Evolutionary conservation across 805 yeast genomes (phyloP), one percentile per base, ranked within the genome.

Genomic region (Pichia eremophila): DNA sequence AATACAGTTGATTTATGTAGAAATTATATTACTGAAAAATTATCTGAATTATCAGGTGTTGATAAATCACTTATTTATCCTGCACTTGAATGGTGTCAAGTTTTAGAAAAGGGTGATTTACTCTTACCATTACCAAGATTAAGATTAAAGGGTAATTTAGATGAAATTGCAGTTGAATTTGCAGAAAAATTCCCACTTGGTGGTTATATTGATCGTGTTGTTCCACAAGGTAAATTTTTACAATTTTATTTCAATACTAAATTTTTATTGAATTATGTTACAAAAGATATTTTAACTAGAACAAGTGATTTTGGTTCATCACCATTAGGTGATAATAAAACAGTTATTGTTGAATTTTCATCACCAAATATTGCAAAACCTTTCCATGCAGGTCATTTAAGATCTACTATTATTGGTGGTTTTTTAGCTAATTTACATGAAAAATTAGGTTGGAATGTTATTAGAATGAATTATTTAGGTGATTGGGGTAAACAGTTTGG

Each of bases 401-500:
- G 99, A 69, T 85, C 95, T 32, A 93, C 99, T 41, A 93, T 93
- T 62, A 93, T 93, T 64, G 99, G 99, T 58, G 98, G 98, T 15
- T 93, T 89, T 71, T 66, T 93, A 43, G 70, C 96, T 39, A 91
- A 90, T 68, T 73, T 93, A 64, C 86, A 93, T 64, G 96, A 89
- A 69, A 81, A 79, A 56, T 73, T 83, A 49, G 99, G 98, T 42
- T 93, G 91, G 86, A 78, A 87, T n/a, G 99, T 93, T 41, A 69
- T 77, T 56, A 79, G 97, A 70, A 75, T 91, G 73, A 93, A 93
- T 73, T 93, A 93, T 68, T 75, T 93, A 56, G 99, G 99, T 61
- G 99, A 93, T 70, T 93, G 99, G 99, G 99, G 99, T 49, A 93
- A 93, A 70, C 99, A 93, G 72, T 93, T 91, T 61, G 99, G 99